Base-by-base conservation (phyloP, 2,329 filamentous ascomycete species). In the Pseudogymnoascus destructans region DNA sequence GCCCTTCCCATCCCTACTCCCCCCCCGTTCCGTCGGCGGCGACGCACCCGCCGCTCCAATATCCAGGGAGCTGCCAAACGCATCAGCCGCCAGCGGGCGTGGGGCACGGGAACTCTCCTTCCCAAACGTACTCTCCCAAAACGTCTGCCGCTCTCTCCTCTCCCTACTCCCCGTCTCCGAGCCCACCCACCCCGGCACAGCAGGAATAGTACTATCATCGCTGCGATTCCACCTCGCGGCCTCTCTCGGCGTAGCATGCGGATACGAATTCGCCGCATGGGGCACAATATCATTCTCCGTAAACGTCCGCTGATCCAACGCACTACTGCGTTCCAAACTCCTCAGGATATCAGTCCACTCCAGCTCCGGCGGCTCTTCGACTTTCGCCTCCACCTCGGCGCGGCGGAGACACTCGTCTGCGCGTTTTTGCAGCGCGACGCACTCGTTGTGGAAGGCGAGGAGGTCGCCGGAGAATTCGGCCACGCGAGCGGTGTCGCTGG, bases 121-220 rank as follows among this genome's bases (percentile, higher is more conserved):
- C 10, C 66, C 66, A 61, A 69, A 69, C 1, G 64, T 66, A 3
- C 59, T 55, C 30, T 70, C 68, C 68, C 68, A 69, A 57, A 69
- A 68, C 46, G 62, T 66, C 56, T 69, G 67, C 7, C 64, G 59
- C 15, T 69, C 67, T 52, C 61, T 64, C 13, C 54, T 66, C 17
- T 63, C 64, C 25, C 61, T 59, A 19, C 57, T 62, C 8, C 35
- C 57, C 2, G 55, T 49, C 17, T 66, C 65, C 54, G 64, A 66
- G 1, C 64, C 64, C 2, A 64, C 62, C 13, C 66, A 66, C 9
- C 64, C 62, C 7, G 42, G 42, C 15, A 40, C 36, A 9, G 36
- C 36, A 9, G 36, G 5, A 8, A 21, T 40, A 9, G n/a, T 17
- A 11, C 5, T 9, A 19, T 40, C 42, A 25, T 49, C 42, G 21